Conservation (phyloP, 768 basidiomycete genomes). For the Suillus fuscotomentosus region DNA sequence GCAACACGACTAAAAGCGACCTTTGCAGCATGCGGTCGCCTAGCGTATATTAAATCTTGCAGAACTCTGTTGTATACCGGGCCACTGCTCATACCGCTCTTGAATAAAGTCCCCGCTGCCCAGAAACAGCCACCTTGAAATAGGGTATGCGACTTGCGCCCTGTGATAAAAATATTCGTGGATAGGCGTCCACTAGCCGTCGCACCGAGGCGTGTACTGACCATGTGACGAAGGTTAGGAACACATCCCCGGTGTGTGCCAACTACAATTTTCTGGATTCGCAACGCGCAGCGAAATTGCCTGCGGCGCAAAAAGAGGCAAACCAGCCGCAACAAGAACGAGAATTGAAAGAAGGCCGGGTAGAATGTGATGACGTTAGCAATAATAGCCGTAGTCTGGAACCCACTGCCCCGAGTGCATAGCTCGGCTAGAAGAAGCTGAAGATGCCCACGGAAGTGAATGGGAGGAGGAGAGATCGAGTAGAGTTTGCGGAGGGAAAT, state of each 20-base stretch:
- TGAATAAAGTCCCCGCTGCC: neutral
- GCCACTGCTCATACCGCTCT: slow-evolving; percentile 15
- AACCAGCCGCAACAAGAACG: slow-evolving; percentile 37
- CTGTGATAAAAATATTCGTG: neutral
- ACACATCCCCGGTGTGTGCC: neutral
- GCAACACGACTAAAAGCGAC: slow-evolving; percentile 35
- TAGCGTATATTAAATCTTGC: slow-evolving; percentile 36
- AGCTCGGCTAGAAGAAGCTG: slow-evolving; percentile 41
- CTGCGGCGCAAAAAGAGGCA: slow-evolving; percentile 40
- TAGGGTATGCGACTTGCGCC: neutral
- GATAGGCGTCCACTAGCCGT: neutral
- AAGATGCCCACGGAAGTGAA: slow-evolving; percentile 42
- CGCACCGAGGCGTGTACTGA: neutral
- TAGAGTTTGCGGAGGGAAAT: slow-evolving; percentile 39
- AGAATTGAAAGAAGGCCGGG: slow-evolving; percentile 39
- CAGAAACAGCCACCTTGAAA: neutral
- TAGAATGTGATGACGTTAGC: slow-evolving; percentile 34
- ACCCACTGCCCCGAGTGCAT: slow-evolving; percentile 38
- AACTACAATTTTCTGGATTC: neutral
- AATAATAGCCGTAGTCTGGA: slow-evolving; percentile 38
- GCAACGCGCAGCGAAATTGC: slow-evolving; percentile 29
- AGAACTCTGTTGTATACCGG: slow-evolving; percentile 18
- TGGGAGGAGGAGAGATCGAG: slow-evolving; percentile 28
- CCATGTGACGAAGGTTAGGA: neutral
- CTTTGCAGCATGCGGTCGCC: slow-evolving; percentile 44